Percentiles rank a stretch among this genome's conserved stretches.
These are phyloP conservation scores for Mycena sanguinolenta DNA, from an alignment of 768 basidiomycete genomes.

Conservation along the genomic window DNA sequence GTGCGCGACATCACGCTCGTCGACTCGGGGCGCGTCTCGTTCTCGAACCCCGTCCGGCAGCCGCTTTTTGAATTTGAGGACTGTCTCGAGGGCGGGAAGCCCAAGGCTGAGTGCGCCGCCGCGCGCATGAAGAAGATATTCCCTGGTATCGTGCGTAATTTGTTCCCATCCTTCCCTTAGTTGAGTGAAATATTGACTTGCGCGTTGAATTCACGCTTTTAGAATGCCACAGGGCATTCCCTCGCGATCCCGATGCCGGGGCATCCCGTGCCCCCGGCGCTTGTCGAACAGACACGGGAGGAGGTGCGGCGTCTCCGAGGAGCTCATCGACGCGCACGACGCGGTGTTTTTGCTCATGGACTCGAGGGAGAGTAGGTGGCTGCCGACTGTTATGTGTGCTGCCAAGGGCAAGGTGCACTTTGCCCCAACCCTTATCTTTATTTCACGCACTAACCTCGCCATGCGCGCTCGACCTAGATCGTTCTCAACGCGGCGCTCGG, in stretches of 20 bases:
- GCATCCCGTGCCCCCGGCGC: constrained; percentile 82
- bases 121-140: constrained; percentile 88
- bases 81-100: constrained; percentile 91
- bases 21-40: constrained; percentile 92
- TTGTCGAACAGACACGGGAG: constrained; percentile 68
- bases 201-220: no score
- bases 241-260: constrained; percentile 97
- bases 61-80: constrained; percentile 97
- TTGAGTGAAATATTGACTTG: not conserved
- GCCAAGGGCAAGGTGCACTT: constrained; percentile 82
- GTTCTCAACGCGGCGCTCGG: constrained; percentile 95
- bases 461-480: constrained; percentile 61
- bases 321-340: constrained; percentile 88
- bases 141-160: constrained; percentile 85
- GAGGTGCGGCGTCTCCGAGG: constrained; percentile 82
- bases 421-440: not conserved
- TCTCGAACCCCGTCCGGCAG: constrained; percentile 97
- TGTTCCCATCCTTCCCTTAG: not conserved
- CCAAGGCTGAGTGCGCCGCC: constrained; percentile 94
- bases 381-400: constrained; percentile 90
- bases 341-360: constrained; percentile 96
- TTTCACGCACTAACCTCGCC: not conserved
- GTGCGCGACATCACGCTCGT: constrained; percentile 93
- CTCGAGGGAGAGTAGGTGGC: constrained; percentile 96
- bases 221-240: constrained; percentile 87